Conservation (phyloP, 257 asterid species). For the Phtheirospermum japonicum region DNA sequence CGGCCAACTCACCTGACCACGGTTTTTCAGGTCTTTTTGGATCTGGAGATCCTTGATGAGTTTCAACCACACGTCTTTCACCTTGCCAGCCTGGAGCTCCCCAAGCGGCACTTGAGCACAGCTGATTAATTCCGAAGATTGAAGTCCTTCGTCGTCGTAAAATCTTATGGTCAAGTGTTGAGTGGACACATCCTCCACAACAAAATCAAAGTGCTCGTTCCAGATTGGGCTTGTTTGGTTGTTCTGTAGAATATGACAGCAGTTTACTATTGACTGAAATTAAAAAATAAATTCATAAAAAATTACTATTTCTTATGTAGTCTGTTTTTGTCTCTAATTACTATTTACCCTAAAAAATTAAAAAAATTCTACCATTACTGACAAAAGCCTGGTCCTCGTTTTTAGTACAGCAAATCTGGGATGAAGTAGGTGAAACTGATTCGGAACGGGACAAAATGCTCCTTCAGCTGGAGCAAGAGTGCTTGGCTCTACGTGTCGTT, state of each 20-base stretch:
- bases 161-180: slow-evolving; percentile 79
- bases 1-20: slow-evolving; percentile 77
- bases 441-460: slow-evolving; percentile 86
- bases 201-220: slow-evolving; percentile 89
- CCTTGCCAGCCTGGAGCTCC: too few relatives aligned
- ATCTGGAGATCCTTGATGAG: slow-evolving; percentile 73
- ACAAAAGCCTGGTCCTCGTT: slow-evolving; percentile 20
- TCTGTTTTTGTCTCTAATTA: slow-evolving; percentile 12
- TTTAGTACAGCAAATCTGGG: slow-evolving; percentile 81
- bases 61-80: too few relatives aligned
- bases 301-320: slow-evolving; percentile 38
- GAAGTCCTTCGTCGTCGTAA: slow-evolving; percentile 85
- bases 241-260: slow-evolving; percentile 38
- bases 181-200: slow-evolving; percentile 75
- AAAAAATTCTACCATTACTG: slow-evolving; percentile 17
- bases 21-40: slow-evolving; percentile 73
- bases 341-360: neutral
- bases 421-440: slow-evolving; percentile 90
- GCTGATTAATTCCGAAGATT: slow-evolving; percentile 75
- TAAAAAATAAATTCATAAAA: slow-evolving; percentile 42
- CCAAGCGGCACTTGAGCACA: slow-evolving; percentile 54
- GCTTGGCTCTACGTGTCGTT: slow-evolving; percentile 90
- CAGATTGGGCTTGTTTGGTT: slow-evolving; percentile 76
- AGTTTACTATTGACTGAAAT: slow-evolving; percentile 6
- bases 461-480: slow-evolving; percentile 86